Percentiles rank a stretch among this genome's conserved stretches.
phyloP scores from a whole-genome alignment of 1,284 basidiomycete species.

The Apiotrichum sp. region DNA sequence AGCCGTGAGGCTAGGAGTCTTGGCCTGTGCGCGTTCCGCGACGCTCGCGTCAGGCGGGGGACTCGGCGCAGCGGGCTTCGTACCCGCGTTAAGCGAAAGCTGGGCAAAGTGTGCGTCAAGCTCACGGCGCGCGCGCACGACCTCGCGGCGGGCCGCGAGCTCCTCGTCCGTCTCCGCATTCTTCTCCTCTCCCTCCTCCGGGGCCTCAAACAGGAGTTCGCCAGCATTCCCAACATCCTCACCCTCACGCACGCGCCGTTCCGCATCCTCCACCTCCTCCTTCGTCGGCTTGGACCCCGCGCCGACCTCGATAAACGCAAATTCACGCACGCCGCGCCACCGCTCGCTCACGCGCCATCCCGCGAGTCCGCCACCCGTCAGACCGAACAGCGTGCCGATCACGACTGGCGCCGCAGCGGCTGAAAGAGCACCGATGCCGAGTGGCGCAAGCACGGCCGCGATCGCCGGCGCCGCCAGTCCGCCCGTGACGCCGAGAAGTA shows the following conservation, averaged over 20 bases:
- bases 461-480: conserved; percentile 53
- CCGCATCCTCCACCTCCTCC: conserved; percentile 37
- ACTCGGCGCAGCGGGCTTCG: no score
- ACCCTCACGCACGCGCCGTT: neutral
- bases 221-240: no score
- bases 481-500: conserved; percentile 53
- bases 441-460: conserved; percentile 49
- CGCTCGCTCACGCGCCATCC: conserved; percentile 48
- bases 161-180: no score
- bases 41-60: no score
- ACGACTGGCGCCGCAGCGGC: conserved; percentile 49
- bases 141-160: neutral
- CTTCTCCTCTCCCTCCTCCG: conserved; percentile 2
- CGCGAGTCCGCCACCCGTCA: conserved; percentile 36
- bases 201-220: no score
- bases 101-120: no score
- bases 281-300: conserved; percentile 36
- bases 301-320: conserved; percentile 50
- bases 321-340: conserved; percentile 52
- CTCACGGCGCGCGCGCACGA: conserved; percentile 1
- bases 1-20: conserved; percentile 18
- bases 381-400: conserved; percentile 35
- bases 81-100: no score
- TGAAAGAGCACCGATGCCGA: conserved; percentile 46
- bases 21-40: no score